Percentiles rank a stretch among this genome's conserved stretches.
phyloP scores from a whole-genome alignment of 306 rosid genomes.

The Quercus agrifolia region DNA sequence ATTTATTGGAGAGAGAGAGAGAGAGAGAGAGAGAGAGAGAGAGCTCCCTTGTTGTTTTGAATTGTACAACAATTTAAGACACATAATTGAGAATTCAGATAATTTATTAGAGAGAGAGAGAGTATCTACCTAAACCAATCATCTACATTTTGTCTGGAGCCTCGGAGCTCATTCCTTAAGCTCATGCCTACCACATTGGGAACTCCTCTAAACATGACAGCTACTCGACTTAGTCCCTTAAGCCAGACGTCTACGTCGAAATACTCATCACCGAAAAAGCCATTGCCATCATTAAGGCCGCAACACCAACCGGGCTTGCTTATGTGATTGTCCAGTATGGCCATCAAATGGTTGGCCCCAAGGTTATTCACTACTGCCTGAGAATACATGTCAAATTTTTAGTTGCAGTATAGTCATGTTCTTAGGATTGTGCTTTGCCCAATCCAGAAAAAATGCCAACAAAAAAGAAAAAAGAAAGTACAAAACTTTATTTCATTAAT shows the following conservation, averaged over 20 bases:
- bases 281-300: slow-evolving; percentile 58
- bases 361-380: slow-evolving; percentile 69
- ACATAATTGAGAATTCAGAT: background rate
- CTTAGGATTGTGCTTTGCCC: too few species aligned
- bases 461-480: too few species aligned
- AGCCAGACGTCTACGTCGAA: slow-evolving; percentile 69
- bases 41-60: too few species aligned
- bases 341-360: slow-evolving; percentile 61
- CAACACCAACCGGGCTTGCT: slow-evolving; percentile 89
- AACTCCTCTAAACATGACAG: slow-evolving; percentile 56
- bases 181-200: slow-evolving; percentile 72
- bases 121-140: slow-evolving; percentile 77
- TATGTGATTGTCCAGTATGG: slow-evolving; percentile 72
- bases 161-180: slow-evolving; percentile 85
- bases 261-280: slow-evolving; percentile 68
- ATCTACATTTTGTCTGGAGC: slow-evolving; percentile 64
- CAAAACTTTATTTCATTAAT: too few species aligned
- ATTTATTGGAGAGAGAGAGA: too few species aligned
- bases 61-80: too few species aligned
- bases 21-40: too few species aligned
- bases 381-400: too few species aligned
- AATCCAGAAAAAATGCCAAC: too few species aligned
- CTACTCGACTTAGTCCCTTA: slow-evolving; percentile 67
- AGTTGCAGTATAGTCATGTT: too few species aligned
- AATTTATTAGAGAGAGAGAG: background rate